phyloP scores from a whole-genome alignment of 768 basidiomycete genomes.

The Russula lepida region DNA sequence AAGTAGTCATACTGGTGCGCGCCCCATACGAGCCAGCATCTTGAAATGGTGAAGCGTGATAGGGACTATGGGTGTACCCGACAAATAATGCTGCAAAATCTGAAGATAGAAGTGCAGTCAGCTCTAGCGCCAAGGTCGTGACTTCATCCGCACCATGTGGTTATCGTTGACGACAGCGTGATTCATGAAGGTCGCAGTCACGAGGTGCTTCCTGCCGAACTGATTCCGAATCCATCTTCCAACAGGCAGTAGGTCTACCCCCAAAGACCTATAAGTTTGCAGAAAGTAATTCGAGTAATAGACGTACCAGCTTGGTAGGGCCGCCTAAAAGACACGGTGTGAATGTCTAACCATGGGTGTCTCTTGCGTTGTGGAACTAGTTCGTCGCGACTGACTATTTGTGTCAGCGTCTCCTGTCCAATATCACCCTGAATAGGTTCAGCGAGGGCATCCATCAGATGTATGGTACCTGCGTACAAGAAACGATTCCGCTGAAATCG shows the following conservation, averaged over 20 bases:
- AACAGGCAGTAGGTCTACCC: constrained; percentile 46
- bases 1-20: constrained; percentile 41
- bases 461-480: constrained; percentile 4
- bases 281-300: background rate
- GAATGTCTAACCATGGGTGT: constrained; percentile 14
- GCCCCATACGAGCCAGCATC: constrained; percentile 59
- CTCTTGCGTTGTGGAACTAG: constrained; percentile 48
- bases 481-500: background rate
- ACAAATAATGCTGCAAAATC: constrained; percentile 23
- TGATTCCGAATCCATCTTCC: constrained; percentile 52
- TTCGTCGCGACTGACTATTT: constrained; percentile 72
- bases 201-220: constrained; percentile 47
- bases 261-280: constrained; percentile 3
- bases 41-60: constrained; percentile 72
- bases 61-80: constrained; percentile 41
- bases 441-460: constrained; percentile 6
- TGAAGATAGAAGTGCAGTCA: constrained; percentile 39
- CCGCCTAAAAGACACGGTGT: constrained; percentile 33
- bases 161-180: constrained; percentile 69
- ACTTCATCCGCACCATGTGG: constrained; percentile 27
- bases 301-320: constrained; percentile 51
- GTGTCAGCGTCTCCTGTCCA: constrained; percentile 61
- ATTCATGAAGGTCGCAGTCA: constrained; percentile 60
- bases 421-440: constrained; percentile 45
- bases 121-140: constrained; percentile 25